These are phyloP conservation scores for Sordariomycetes sp. DNA, from an alignment of 2,329 filamentous ascomycete species.

Conservation along the genomic window DNA sequence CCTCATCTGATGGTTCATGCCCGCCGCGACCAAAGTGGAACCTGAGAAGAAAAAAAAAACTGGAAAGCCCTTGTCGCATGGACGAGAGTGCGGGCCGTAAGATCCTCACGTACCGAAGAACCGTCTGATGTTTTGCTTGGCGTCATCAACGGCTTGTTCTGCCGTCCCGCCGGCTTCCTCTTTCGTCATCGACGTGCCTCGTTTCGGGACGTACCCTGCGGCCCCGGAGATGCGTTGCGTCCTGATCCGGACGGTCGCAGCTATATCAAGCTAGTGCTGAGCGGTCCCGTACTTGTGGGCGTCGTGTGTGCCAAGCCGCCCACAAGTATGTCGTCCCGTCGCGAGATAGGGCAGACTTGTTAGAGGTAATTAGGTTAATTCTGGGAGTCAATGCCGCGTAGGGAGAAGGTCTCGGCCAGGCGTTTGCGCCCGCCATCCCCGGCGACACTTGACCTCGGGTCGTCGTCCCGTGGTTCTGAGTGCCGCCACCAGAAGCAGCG, in stretches of 20 bases:
- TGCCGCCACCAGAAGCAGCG: neutral
- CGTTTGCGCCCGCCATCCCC: neutral
- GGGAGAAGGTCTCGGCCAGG: neutral
- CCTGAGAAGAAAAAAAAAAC: neutral
- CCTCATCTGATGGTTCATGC: neutral
- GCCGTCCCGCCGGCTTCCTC: slow-evolving; percentile 1
- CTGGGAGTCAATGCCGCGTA: neutral
- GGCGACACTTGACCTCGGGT: neutral
- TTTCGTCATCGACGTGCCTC: neutral
- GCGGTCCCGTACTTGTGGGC: neutral
- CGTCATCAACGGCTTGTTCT: neutral
- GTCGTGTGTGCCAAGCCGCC: neutral
- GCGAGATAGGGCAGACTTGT: neutral
- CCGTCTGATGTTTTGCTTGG: neutral
- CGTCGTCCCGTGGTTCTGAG: neutral
- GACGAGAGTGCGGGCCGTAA: neutral
- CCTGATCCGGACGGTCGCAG: slow-evolving; percentile 3
- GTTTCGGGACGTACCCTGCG: slow-evolving; percentile 1
- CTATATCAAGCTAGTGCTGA: neutral
- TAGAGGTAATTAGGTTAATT: neutral
- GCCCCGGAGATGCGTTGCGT: neutral
- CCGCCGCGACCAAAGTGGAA: neutral
- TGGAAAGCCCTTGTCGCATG: neutral
- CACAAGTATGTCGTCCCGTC: neutral
- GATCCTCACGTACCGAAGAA: neutral